Conservation (phyloP, 208 protist genomes). For the Ichthyophonus hoferi region DNA sequence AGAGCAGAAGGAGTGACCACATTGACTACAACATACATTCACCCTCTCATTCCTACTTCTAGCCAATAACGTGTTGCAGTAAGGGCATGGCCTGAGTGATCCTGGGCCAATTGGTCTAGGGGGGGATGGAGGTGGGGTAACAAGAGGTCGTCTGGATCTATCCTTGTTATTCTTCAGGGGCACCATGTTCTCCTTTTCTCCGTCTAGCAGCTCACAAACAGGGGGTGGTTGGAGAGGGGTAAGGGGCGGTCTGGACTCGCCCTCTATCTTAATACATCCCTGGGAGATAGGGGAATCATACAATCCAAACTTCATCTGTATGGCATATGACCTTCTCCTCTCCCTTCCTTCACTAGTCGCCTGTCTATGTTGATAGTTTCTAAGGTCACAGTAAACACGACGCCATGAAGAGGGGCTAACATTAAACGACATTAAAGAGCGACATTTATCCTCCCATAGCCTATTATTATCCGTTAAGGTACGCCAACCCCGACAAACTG, state of each 20-base stretch:
- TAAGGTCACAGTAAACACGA: not conserved
- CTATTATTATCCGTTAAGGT: not conserved
- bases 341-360: not conserved
- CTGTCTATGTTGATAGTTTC: not conserved
- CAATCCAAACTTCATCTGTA: not conserved
- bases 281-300: not conserved
- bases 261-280: not conserved
- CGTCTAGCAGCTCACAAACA: not conserved
- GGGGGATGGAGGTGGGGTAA: not conserved
- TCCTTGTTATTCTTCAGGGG: not conserved
- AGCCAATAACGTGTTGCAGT: not conserved
- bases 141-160: not conserved
- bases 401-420: not conserved
- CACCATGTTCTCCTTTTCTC: not conserved
- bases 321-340: not conserved
- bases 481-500: not conserved
- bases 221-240: not conserved
- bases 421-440: not conserved
- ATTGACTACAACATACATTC: not conserved
- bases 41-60: not conserved
- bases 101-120: not conserved
- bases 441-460: not conserved
- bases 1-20: not conserved
- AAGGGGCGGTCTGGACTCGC: not conserved
- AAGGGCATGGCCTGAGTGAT: not conserved